Percentiles rank a stretch among this genome's conserved stretches.
These are phyloP conservation scores for Pythium scleroteichum DNA, from an alignment of 352 stramenopile species.

Conservation along the genomic window DNA sequence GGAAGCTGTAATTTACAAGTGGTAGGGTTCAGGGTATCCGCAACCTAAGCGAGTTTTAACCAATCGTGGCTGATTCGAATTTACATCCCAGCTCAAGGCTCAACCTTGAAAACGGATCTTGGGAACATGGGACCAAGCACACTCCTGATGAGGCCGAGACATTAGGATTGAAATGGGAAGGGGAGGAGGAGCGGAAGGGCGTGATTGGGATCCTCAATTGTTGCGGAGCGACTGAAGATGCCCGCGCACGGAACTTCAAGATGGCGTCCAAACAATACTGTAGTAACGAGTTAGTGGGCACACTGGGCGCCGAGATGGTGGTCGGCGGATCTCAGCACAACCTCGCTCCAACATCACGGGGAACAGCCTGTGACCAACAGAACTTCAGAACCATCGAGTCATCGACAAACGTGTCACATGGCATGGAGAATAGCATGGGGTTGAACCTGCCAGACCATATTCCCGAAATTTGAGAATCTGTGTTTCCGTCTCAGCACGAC, in stretches of 20 bases:
- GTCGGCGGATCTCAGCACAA: no score
- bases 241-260: slow-evolving; percentile 8
- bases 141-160: no score
- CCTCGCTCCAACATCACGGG: not conserved
- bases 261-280: not conserved
- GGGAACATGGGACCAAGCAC: slow-evolving; percentile 12
- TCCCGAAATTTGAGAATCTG: not conserved
- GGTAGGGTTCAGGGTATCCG: slow-evolving; percentile 27
- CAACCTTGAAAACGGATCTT: slow-evolving; percentile 7
- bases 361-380: not conserved
- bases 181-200: slow-evolving; percentile 11
- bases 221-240: not conserved
- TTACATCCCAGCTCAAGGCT: not conserved
- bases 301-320: no score
- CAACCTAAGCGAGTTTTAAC: slow-evolving; percentile 4
- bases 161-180: slow-evolving; percentile 17
- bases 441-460: not conserved
- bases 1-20: slow-evolving; percentile 25
- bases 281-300: no score
- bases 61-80: slow-evolving; percentile 7
- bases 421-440: not conserved
- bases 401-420: not conserved
- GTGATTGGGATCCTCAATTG: slow-evolving; percentile 18
- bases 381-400: not conserved
- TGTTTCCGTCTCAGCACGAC: slow-evolving; percentile 7